Evolutionary conservation across 768 basidiomycete species (phyloP).

Genomic region (Sarcodon sp.): DNA sequence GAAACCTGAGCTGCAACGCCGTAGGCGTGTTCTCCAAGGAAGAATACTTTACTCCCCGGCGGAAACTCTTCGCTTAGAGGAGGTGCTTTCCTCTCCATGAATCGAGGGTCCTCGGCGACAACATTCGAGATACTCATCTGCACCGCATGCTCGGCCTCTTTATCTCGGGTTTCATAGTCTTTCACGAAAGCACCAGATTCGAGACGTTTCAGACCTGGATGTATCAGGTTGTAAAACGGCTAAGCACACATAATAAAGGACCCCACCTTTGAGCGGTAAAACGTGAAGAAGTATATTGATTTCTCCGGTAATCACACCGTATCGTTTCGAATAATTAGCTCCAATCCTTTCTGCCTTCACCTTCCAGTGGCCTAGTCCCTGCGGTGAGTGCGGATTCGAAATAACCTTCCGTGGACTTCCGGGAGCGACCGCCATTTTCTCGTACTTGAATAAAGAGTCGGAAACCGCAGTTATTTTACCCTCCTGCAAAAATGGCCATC

Average conservation of each 20-base stretch:
- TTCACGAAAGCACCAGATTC: conserved; percentile 89
- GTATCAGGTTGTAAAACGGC: not conserved
- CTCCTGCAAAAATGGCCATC: conserved; percentile 95
- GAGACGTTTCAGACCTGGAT: conserved; percentile 72
- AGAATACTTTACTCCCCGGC: conserved; percentile 83
- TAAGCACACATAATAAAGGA: conserved; percentile 1
- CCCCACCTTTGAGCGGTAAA: conserved; percentile 80
- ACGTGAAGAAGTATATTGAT: conserved; percentile 80
- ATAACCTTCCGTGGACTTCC: conserved; percentile 42
- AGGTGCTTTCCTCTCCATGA: conserved; percentile 69
- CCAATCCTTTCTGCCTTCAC: conserved; percentile 74
- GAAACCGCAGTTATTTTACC: conserved; percentile 79
- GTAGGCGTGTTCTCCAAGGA: conserved; percentile 89
- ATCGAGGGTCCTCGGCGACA: conserved; percentile 80
- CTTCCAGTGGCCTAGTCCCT: conserved; percentile 67
- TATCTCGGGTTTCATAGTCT: conserved; percentile 78
- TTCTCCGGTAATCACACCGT: conserved; percentile 73
- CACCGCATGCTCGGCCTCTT: conserved; percentile 75
- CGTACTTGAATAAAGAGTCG: conserved; percentile 80
- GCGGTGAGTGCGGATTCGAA: conserved; percentile 58
- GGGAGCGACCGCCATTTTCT: conserved; percentile 45
- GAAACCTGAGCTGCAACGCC: conserved; percentile 91
- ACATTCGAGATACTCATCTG: conserved; percentile 80
- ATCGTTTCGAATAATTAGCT: conserved; percentile 75
- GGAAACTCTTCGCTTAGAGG: conserved; percentile 85